Base-by-base conservation (phyloP, 2,329 filamentous ascomycete genomes). In the Aspergillus sp. region DNA sequence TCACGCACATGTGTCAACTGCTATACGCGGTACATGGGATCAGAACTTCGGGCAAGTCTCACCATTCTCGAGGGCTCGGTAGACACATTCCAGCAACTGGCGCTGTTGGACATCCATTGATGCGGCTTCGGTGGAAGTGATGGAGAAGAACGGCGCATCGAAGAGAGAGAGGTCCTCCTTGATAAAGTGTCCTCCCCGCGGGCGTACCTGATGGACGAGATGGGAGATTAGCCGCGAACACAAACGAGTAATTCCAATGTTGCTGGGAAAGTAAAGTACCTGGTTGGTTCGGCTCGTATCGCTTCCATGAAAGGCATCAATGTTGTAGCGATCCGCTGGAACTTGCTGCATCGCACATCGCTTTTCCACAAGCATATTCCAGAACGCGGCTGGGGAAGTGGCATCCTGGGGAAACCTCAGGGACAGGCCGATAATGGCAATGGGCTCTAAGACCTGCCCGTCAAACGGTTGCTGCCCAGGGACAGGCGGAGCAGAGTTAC, bases 71-170 rank as follows among this genome's bases (percentile, higher is more conserved):
- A 52, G n/a, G 6, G 49, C 49, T 17, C 38, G 28, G n/a, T 38
- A 52, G n/a, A 9, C 15, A 3, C 17, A 5, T 19, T 52, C 30
- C 30, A 34, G 30, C 30, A 19, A 17, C 30, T 34, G 17, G 3
- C 48, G 48, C 13, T 15, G 5, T 7, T 50, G 48, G 4, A 17
- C 15, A 22, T 52, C 49, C 49, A 52, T 52, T 17, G 25, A n/a
- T 23, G n/a, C 19, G 7, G 46, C 43, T 46, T 46, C 43, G 19
- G 8, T 17, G 3, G 43, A 6, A 15, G 59, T 65, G 15, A 72
- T 71, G 22, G 57, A 59, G 43, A 74, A 74, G 43, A 72, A 69
- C 1, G 28, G 25, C 28, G 53, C 57, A 47, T 74, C 72, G n/a
- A 74, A 72, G 2, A 58, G 48, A 4, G 52, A 25, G 7, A 63